Evolutionary conservation across 805 yeast species (phyloP).

Genomic region (Kluyveromyces wickerhamii): DNA sequence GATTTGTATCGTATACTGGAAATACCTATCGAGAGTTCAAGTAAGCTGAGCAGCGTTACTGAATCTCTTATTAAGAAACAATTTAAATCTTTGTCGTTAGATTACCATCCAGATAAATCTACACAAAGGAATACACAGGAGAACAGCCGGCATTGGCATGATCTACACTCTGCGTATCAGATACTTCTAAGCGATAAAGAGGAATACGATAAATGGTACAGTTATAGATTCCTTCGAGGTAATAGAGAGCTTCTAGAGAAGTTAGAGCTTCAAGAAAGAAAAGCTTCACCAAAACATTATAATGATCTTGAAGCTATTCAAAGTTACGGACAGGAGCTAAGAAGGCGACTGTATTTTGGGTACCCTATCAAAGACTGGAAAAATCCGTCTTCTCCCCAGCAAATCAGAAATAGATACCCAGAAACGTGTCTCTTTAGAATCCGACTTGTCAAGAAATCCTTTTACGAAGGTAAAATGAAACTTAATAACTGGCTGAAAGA

Average conservation of each 20-base stretch:
- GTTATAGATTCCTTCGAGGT: neutral
- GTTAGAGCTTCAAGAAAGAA: conserved; percentile 3
- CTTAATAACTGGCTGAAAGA: conserved; percentile 1
- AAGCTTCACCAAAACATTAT: neutral
- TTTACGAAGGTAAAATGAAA: neutral
- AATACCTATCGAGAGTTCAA: conserved; percentile 30
- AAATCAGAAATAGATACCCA: neutral
- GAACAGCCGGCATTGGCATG: neutral
- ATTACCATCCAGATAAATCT: conserved; percentile 24
- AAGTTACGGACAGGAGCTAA: conserved; percentile 20
- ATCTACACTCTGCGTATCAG: neutral
- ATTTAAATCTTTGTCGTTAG: conserved; percentile 19
- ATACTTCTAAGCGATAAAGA: neutral
- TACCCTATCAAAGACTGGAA: conserved; percentile 24
- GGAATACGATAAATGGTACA: conserved; percentile 4
- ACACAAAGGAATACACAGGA: neutral
- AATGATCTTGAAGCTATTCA: conserved; percentile 11
- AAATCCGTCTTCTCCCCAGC: conserved; percentile 1
- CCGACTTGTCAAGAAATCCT: neutral
- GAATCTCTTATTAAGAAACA: conserved; percentile 13
- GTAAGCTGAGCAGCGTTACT: conserved; percentile 38
- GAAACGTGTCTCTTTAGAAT: conserved; percentile 4
- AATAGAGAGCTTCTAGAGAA: conserved; percentile 5
- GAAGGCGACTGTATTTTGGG: conserved; percentile 23
- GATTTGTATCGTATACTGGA: conserved; percentile 39